These are phyloP conservation scores for Gloeostereum incarnatum DNA, from an alignment of 768 basidiomycete genomes.

Conservation along the genomic window DNA sequence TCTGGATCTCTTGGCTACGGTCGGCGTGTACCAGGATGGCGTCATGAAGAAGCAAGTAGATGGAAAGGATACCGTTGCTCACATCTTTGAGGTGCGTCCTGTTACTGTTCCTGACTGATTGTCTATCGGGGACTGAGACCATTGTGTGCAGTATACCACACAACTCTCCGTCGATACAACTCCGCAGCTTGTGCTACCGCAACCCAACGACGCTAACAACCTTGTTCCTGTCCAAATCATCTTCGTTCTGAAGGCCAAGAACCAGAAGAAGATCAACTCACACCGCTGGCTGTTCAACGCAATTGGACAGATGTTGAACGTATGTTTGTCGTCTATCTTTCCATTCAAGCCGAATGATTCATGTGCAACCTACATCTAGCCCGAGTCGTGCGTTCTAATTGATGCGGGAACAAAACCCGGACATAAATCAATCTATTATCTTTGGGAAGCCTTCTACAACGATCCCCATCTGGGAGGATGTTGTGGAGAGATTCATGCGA, in stretches of 20 bases:
- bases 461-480: slow-evolving; percentile 74
- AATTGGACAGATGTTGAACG: slow-evolving; percentile 73
- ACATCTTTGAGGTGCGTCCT: slow-evolving; percentile 79
- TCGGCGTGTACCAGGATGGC: slow-evolving; percentile 92
- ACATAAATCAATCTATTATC: slow-evolving; percentile 90
- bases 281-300: slow-evolving; percentile 97
- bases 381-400: slow-evolving; percentile 86
- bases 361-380: slow-evolving; percentile 29
- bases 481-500: slow-evolving; percentile 91
- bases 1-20: slow-evolving; percentile 78
- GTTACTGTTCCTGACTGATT: slow-evolving; percentile 1
- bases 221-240: slow-evolving; percentile 91
- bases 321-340: slow-evolving; percentile 34
- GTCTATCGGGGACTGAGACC: slow-evolving; percentile 1
- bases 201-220: slow-evolving; percentile 84
- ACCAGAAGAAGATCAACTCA: slow-evolving; percentile 93
- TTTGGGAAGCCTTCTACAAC: slow-evolving; percentile 90
- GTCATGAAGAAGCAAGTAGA: slow-evolving; percentile 92
- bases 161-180: slow-evolving; percentile 89
- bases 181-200: slow-evolving; percentile 86
- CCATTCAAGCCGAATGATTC: too few species aligned
- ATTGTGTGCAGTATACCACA: slow-evolving; percentile 72
- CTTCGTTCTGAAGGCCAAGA: slow-evolving; percentile 85
- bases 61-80: slow-evolving; percentile 82
- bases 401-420: slow-evolving; percentile 97